Evolutionary conservation across 2,329 filamentous ascomycete genomes (phyloP).

Genomic region (Penicillium olsonii): DNA sequence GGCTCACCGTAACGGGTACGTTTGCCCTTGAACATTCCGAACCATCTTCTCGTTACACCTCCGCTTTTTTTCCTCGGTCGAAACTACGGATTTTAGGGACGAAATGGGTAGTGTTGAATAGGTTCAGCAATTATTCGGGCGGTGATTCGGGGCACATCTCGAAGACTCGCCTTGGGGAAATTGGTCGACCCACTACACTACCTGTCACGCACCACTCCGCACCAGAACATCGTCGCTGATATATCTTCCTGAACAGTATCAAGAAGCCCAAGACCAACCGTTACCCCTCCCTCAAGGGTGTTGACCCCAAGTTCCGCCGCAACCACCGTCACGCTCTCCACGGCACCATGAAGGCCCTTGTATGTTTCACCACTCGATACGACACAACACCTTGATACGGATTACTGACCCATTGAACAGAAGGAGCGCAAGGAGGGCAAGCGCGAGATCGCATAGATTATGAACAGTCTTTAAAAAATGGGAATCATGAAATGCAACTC

Average conservation of each 20-base stretch:
- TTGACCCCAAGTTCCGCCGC: conserved; percentile 99
- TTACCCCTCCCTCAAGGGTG: conserved; percentile 98
- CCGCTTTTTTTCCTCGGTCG: neutral
- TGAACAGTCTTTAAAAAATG: conserved; percentile 29
- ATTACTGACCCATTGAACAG: conserved; percentile 55
- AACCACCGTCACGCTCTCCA: conserved; percentile 99
- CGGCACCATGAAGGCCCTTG: conserved; percentile 96
- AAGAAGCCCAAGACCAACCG: conserved; percentile 99
- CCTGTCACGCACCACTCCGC: neutral
- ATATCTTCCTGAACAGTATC: conserved; percentile 65
- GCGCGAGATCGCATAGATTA: conserved; percentile 75
- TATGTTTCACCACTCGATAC: conserved; percentile 55
- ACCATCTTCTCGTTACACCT: neutral
- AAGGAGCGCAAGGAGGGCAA: conserved; percentile 98
- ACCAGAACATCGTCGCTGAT: conserved; percentile 25
- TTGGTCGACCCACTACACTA: conserved; percentile 2
- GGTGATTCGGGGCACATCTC: conserved; percentile 4
- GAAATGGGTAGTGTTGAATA: neutral
- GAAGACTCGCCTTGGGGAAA: conserved; percentile 4
- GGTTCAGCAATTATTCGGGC: neutral
- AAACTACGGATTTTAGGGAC: conserved; percentile 1
- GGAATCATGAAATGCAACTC: conserved; percentile 30
- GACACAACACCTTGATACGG: neutral
- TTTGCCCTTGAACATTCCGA: conserved; percentile 28
- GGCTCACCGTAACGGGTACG: conserved; percentile 98